These are phyloP conservation scores for Podospora anserina DNA, from an alignment of 495 filamentous ascomycete genomes.

Conservation along the genomic window DNA sequence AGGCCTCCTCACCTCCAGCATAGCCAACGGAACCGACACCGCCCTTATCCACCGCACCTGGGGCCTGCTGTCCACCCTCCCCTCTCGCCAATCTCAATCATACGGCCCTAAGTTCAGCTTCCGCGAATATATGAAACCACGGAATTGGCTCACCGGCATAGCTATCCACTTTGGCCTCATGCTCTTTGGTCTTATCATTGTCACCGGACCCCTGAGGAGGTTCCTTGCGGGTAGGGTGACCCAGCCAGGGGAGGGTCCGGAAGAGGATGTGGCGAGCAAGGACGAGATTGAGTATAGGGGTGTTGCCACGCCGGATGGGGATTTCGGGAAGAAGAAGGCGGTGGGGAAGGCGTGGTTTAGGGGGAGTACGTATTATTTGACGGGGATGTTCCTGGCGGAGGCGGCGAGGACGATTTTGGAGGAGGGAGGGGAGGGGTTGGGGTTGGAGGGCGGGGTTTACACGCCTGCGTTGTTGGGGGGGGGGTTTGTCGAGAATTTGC, in stretches of 20 bases:
- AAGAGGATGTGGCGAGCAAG: constrained; percentile 51
- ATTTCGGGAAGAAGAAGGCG: constrained; percentile 43
- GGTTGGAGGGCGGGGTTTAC: constrained; percentile 60
- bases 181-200: constrained; percentile 51
- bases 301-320: constrained; percentile 59
- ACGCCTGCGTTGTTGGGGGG: constrained; percentile 77
- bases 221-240: constrained; percentile 45
- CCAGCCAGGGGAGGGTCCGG: constrained; percentile 66
- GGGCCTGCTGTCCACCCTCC: constrained; percentile 62
- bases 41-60: constrained; percentile 73
- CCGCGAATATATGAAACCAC: constrained; percentile 61
- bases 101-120: constrained; percentile 76
- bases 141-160: constrained; percentile 57
- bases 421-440: constrained; percentile 45
- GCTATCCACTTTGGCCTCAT: constrained; percentile 55
- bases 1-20: constrained; percentile 62
- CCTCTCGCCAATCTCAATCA: constrained; percentile 33
- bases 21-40: constrained; percentile 57
- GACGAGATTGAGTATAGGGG: constrained; percentile 64
- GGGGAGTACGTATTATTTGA: constrained; percentile 67
- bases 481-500: neutral
- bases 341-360: constrained; percentile 56
- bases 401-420: constrained; percentile 69
- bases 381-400: constrained; percentile 63
- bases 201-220: constrained; percentile 37